Conservation (phyloP, 176 grass and related monocot species). For the Avena insularis region DNA sequence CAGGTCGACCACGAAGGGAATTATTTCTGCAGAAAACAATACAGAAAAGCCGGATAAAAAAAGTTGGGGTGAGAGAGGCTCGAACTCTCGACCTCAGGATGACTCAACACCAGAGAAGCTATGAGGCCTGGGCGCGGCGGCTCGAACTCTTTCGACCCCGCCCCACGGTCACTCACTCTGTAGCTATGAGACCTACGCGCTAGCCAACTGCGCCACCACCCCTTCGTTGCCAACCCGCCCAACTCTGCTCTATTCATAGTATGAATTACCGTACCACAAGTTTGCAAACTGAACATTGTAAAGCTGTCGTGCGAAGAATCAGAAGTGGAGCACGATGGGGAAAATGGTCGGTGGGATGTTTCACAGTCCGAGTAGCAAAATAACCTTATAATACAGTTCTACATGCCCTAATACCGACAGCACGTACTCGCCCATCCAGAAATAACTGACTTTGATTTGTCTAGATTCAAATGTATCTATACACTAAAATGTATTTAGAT, state of each 20-base stretch:
- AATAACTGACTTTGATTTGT: too few relatives aligned
- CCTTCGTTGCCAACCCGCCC: fast-evolving
- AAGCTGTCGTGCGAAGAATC: too few relatives aligned
- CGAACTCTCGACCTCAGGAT: constrained; percentile 99
- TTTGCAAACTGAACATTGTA: neutral
- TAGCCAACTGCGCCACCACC: constrained; percentile 79
- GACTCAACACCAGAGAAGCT: constrained; percentile 35
- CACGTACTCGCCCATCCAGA: too few relatives aligned
- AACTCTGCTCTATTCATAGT: neutral
- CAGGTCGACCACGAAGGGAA: too few relatives aligned
- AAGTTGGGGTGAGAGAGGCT: constrained; percentile 83
- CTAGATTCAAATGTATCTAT: too few relatives aligned
- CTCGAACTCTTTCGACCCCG: neutral
- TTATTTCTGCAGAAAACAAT: neutral
- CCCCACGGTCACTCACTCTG: neutral
- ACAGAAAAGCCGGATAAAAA: neutral
- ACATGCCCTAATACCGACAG: neutral
- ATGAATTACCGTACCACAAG: neutral
- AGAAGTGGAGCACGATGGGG: too few relatives aligned
- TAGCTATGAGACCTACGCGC: constrained; percentile 87
- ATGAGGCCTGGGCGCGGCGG: neutral
- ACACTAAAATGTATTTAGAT: too few relatives aligned
- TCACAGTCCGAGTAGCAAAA: neutral
- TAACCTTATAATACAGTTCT: neutral
- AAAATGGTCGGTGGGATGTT: neutral